phyloP scores from a whole-genome alignment of 176 grass and related monocot species.

The Aegilops speltoides region DNA sequence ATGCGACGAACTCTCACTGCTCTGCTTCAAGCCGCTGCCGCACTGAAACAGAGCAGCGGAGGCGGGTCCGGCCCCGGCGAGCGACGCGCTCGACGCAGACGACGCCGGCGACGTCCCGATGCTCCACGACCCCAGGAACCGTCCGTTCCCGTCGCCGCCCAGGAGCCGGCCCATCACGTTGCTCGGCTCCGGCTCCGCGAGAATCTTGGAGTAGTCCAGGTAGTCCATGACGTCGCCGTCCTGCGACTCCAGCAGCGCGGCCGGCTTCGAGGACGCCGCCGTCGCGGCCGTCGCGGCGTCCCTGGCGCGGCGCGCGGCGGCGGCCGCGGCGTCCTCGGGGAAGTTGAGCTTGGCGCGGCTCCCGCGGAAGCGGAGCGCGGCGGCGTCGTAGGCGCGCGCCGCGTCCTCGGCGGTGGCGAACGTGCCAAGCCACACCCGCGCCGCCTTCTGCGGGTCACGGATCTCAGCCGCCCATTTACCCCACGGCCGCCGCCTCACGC shows the following conservation, averaged over 20 bases:
- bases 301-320: background rate
- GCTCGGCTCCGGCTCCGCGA: constrained; percentile 14
- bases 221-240: constrained; percentile 16
- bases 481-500: constrained; percentile 75
- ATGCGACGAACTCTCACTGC: background rate
- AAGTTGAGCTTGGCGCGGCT: constrained; percentile 80
- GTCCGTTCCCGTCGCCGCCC: background rate
- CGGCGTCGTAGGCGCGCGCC: constrained; percentile 73
- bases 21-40: constrained; percentile 9
- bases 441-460: constrained; percentile 69
- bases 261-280: background rate
- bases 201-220: constrained; percentile 47
- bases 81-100: background rate
- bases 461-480: constrained; percentile 98
- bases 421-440: constrained; percentile 81
- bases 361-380: constrained; percentile 63
- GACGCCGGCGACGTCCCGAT: constrained; percentile 34
- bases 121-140: constrained; percentile 35
- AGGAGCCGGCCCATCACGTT: constrained; percentile 7
- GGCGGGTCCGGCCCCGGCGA: background rate
- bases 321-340: constrained; percentile 41
- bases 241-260: constrained; percentile 43
- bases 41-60: constrained; percentile 3
- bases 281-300: background rate
- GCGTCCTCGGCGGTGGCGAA: constrained; percentile 86